These are phyloP conservation scores for Chiua sp. DNA, from an alignment of 1,284 basidiomycete genomes.

Conservation along the genomic window DNA sequence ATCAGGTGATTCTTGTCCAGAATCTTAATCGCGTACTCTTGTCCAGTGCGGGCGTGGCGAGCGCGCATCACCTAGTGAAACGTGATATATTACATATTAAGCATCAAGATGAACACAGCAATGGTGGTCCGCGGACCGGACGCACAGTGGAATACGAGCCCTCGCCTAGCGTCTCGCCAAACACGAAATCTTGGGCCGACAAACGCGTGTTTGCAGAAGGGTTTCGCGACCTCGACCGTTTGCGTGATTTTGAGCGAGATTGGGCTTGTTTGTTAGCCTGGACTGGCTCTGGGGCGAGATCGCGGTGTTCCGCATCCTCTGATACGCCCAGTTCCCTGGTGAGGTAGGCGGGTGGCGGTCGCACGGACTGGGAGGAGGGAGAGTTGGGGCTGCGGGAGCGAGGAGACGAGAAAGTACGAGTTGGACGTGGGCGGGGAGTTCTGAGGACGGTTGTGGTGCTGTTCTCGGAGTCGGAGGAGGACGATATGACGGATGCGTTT, in stretches of 20 bases:
- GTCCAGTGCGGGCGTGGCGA: conserved; percentile 58
- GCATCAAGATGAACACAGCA: conserved; percentile 11
- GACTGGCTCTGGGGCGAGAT: conserved; percentile 15
- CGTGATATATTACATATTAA: conserved; percentile 17
- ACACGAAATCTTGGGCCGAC: conserved; percentile 68
- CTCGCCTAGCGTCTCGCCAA: conserved; percentile 74
- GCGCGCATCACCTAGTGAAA: conserved; percentile 62
- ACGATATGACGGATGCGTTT: conserved; percentile 77
- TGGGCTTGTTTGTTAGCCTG: conserved; percentile 10
- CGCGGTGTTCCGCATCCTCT: conserved; percentile 34
- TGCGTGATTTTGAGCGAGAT: conserved; percentile 40
- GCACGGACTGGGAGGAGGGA: conserved; percentile 47
- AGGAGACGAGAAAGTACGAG: conserved; percentile 70
- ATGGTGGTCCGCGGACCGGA: conserved; percentile 10
- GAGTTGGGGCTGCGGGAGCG: conserved; percentile 60
- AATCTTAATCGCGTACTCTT: conserved; percentile 78
- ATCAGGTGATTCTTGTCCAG: conserved; percentile 78
- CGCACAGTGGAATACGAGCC: conserved; percentile 81
- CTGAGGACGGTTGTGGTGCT: conserved; percentile 47
- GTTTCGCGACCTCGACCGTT: conserved; percentile 48
- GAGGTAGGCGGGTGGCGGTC: conserved; percentile 62
- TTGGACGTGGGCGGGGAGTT: conserved; percentile 59
- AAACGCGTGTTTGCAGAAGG: conserved; percentile 54
- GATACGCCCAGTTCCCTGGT: conserved; percentile 59
- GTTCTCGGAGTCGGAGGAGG: conserved; percentile 66